These are phyloP conservation scores for Fragaria nilgerrensis DNA, from an alignment of 306 rosid species.

Conservation along the genomic window DNA sequence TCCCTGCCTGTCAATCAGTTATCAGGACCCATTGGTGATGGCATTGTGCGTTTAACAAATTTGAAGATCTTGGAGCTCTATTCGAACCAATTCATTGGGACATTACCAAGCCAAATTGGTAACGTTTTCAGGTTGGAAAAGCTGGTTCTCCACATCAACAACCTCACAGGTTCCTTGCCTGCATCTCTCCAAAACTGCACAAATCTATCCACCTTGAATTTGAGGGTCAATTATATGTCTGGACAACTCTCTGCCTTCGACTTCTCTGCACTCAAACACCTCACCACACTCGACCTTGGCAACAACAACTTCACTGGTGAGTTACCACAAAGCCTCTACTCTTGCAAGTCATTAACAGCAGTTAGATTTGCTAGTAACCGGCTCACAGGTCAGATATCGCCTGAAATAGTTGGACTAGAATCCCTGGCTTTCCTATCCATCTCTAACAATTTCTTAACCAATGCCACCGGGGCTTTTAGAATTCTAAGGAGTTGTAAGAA, in stretches of 20 bases:
- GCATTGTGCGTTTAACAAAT: slow-evolving; percentile 42
- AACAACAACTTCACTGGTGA: slow-evolving; percentile 63
- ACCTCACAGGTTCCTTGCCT: slow-evolving; percentile 64
- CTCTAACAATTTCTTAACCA: slow-evolving; percentile 59
- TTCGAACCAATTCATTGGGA: slow-evolving; percentile 57
- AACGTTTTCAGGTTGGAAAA: slow-evolving; percentile 52
- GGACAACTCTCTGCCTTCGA: slow-evolving; percentile 64
- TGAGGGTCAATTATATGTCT: slow-evolving; percentile 64
- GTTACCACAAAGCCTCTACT: slow-evolving; percentile 70
- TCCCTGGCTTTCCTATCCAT: slow-evolving; percentile 70
- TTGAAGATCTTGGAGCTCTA: slow-evolving; percentile 70
- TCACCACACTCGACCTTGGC: slow-evolving; percentile 74
- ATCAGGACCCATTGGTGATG: slow-evolving; percentile 48
- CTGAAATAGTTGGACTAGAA: slow-evolving; percentile 50
- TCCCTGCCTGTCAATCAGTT: slow-evolving; percentile 63
- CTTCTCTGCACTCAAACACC: slow-evolving; percentile 56
- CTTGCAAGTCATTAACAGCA: slow-evolving; percentile 71
- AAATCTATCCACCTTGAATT: slow-evolving; percentile 62
- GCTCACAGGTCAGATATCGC: slow-evolving; percentile 62
- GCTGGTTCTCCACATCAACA: slow-evolving; percentile 66
- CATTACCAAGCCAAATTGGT: slow-evolving; percentile 62
- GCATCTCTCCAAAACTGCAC: slow-evolving; percentile 59
- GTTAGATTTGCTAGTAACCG: slow-evolving; percentile 65
- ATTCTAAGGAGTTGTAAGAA: slow-evolving; percentile 61
- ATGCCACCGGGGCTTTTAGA: slow-evolving; percentile 56